These are phyloP conservation scores for Eimeria acervulina DNA, from an alignment of 169 alveolate genomes.

Conservation along the genomic window DNA sequence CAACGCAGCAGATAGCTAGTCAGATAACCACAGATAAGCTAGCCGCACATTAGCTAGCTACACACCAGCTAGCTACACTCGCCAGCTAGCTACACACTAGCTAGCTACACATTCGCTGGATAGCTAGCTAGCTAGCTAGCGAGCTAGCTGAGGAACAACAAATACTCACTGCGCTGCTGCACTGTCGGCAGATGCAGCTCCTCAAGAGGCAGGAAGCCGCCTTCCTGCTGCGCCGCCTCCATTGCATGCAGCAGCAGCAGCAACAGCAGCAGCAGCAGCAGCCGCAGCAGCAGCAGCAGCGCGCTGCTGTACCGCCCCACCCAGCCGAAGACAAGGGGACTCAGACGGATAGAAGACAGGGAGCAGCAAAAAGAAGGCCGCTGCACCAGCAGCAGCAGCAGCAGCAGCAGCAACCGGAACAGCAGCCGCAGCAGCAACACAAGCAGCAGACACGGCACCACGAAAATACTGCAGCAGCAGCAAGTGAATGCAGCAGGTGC, in stretches of 20 bases:
- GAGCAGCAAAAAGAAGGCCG: neutral
- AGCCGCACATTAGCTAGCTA: slow-evolving; percentile 4
- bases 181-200: slow-evolving; percentile 15
- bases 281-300: neutral
- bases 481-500: neutral
- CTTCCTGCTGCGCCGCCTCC: neutral
- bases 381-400: neutral
- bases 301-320: neutral
- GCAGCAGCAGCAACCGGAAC: neutral
- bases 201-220: slow-evolving; percentile 40
- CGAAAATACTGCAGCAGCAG: neutral
- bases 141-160: too few relatives aligned
- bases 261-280: slow-evolving; percentile 1
- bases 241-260: neutral
- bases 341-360: too few relatives aligned
- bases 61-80: neutral
- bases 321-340: neutral
- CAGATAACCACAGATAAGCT: neutral
- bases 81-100: slow-evolving; percentile 2
- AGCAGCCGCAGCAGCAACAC: neutral
- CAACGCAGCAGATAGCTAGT: neutral
- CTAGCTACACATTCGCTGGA: neutral
- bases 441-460: too few relatives aligned
- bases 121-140: too few relatives aligned
- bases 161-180: slow-evolving; percentile 10